Evolutionary conservation across 371 early-diverging fungal genomes (phyloP), one percentile per base, ranked within the genome.

Genomic region (Mortierella sp.): DNA sequence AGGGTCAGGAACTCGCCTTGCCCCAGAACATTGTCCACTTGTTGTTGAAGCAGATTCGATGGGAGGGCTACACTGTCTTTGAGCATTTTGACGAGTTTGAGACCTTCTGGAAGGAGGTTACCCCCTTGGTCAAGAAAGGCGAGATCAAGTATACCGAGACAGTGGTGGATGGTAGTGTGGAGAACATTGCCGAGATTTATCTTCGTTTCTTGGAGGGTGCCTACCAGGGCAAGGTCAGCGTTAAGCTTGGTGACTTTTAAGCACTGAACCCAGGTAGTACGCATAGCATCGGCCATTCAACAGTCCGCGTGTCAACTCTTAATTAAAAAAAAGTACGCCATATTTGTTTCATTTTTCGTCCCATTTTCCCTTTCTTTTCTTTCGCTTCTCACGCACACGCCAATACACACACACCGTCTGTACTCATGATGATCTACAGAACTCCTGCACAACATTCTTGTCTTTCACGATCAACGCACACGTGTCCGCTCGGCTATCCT

Each of bases 151-250:
- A 14, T 16, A 75, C 74, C 57, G 54, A 75, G 28, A n/a, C 44
- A 50, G 75, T 50, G 3, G 60, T 84, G 3, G 44, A 73, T 4
- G 42, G 79, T 10, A 60, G 75, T 14, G 5, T 84, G 1, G 78
- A 77, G 38, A 65, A 72, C 47, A 70, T 72, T 19, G 45, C 54
- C 0, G 48, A 74, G 60, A 72, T 80, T 0, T 84, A 63, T 47
- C 48, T 42, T 5, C 78, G 80, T 2, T 78, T 75, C 63, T 24
- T 84, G 42, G 52, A 78, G 26, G 84, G 84, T 24, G 73, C 52
- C 28, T 80, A 78, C 72, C 75, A 72, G 2, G 84, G 80, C 52
- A 84, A 84, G 72, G 80, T 84, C 48, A 42, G 48, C 58, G 8
- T 77, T 50, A 47, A 72, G 72, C 50, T 77, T 2, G 60, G 19